phyloP scores from a whole-genome alignment of 345 rosid genomes.

The Hibiscus syriacus region DNA sequence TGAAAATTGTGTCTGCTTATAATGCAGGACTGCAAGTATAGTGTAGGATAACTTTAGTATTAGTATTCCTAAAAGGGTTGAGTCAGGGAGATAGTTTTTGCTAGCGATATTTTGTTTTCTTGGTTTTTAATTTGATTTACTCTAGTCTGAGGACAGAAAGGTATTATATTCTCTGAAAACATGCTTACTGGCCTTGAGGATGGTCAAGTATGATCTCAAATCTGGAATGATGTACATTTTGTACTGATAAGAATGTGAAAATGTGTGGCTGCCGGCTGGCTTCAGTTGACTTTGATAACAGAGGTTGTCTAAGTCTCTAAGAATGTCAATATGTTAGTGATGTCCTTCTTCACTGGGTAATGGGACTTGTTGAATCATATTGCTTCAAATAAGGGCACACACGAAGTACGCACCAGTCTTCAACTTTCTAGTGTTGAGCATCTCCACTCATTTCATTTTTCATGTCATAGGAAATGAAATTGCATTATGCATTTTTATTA shows the following conservation, averaged over 20 bases:
- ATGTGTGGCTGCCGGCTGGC: not conserved
- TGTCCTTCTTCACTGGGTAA: not conserved
- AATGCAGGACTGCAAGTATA: not conserved
- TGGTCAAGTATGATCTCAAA: not conserved
- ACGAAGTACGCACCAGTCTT: not conserved
- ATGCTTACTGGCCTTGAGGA: not conserved
- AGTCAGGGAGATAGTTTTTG: not conserved
- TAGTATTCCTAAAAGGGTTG: not conserved
- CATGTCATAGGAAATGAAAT: not conserved
- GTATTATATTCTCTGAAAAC: not conserved
- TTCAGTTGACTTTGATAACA: not conserved
- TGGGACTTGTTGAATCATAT: conserved; percentile 2
- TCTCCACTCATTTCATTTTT: not conserved
- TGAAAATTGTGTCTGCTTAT: not conserved
- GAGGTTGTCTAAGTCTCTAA: not conserved
- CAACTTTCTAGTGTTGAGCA: not conserved
- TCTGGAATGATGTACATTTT: not conserved
- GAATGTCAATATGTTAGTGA: not conserved
- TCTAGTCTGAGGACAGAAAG: not conserved
- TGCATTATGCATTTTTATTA: not conserved
- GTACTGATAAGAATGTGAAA: not conserved
- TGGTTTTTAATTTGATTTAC: not conserved
- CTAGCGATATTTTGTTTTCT: not conserved
- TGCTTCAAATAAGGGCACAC: not conserved
- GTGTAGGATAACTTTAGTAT: not conserved